A percentile compares a stretch with the other conserved stretches of the same genome.
Conservation (phyloP, 495 filamentous ascomycete genomes). For the Penicillium taxi region DNA sequence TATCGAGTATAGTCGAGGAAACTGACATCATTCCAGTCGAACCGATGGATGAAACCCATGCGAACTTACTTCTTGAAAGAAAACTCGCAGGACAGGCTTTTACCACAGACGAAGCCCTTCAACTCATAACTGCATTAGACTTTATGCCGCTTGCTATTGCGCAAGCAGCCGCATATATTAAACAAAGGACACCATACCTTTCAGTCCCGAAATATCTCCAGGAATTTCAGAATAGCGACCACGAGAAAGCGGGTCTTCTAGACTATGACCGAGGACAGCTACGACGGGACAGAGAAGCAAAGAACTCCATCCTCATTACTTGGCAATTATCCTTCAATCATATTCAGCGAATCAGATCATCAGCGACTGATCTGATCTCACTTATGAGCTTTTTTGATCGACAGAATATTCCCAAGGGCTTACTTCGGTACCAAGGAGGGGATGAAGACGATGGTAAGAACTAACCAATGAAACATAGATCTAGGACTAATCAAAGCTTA, state of each 20-base stretch:
- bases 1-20: constrained; percentile 20
- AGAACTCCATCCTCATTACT: constrained; percentile 6
- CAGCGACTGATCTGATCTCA: constrained; percentile 6
- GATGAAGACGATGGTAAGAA: background rate
- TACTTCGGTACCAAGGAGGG: background rate
- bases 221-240: constrained; percentile 17
- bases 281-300: constrained; percentile 3
- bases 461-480: background rate
- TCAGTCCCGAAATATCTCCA: constrained; percentile 27
- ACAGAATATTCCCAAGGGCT: background rate
- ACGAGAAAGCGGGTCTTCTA: constrained; percentile 2
- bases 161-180: constrained; percentile 44
- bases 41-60: constrained; percentile 25
- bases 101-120: background rate
- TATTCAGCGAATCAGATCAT: background rate
- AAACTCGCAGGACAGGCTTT: constrained; percentile 23
- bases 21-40: constrained; percentile 31
- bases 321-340: constrained; percentile 11
- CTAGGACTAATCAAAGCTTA: constrained; percentile 11
- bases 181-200: constrained; percentile 10
- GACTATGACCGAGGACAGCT: background rate
- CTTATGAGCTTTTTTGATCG: constrained; percentile 8
- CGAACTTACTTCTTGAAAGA: constrained; percentile 29
- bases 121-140: constrained; percentile 32
- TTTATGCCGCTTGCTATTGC: constrained; percentile 43